These are phyloP conservation scores for Nakazawaea holstii DNA, from an alignment of 805 yeast genomes.

Conservation along the genomic window DNA sequence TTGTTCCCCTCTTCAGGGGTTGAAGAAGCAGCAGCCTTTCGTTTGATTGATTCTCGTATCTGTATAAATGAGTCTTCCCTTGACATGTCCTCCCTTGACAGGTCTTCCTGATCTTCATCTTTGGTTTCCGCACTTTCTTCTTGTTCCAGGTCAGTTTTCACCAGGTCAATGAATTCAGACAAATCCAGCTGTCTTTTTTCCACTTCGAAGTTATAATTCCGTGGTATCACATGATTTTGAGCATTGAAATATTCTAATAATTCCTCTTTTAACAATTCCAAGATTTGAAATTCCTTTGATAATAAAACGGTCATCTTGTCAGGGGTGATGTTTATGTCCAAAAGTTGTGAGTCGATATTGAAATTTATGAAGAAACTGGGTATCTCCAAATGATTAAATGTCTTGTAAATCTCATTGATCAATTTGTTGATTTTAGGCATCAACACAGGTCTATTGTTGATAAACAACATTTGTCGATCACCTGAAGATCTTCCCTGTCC, in stretches of 20 bases:
- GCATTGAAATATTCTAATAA: constrained; percentile 41
- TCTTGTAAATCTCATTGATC: constrained; percentile 68
- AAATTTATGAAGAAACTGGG: constrained; percentile 70
- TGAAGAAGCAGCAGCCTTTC: not conserved
- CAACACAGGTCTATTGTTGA: constrained; percentile 72
- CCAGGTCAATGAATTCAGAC: not conserved
- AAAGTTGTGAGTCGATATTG: constrained; percentile 37
- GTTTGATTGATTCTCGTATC: not conserved
- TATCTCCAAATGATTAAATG: constrained; percentile 63
- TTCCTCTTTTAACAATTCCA: constrained; percentile 50
- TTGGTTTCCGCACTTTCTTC: constrained; percentile 10
- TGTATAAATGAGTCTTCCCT: not conserved
- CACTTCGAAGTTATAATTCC: not conserved
- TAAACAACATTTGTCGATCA: constrained; percentile 71
- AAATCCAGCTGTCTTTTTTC: constrained; percentile 5
- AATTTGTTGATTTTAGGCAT: constrained; percentile 50
- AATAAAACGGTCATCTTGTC: constrained; percentile 74
- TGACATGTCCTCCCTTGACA: not conserved
- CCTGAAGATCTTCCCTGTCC: constrained; percentile 69
- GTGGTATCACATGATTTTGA: constrained; percentile 22
- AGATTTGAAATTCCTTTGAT: constrained; percentile 57
- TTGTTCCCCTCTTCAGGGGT: not conserved
- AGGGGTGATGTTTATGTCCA: constrained; percentile 91
- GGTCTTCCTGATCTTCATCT: not conserved
- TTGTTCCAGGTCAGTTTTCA: not conserved